Evolutionary conservation across 2,329 filamentous ascomycete genomes (phyloP), one percentile per base, ranked within the genome.

Genomic region (Colletotrichum orchidophilum): DNA sequence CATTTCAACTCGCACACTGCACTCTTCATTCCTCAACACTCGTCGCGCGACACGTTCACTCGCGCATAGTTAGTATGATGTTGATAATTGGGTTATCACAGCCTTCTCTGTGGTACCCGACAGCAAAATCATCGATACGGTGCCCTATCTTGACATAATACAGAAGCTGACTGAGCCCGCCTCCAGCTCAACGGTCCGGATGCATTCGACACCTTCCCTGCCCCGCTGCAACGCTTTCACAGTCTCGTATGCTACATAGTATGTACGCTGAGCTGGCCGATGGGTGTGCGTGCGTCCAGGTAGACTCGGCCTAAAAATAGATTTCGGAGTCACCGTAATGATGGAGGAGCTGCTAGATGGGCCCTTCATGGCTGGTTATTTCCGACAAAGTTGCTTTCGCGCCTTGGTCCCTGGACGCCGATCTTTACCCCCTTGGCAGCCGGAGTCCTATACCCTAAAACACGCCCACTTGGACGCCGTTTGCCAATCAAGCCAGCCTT

Each of bases 291-390:
- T 61, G 18, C 21, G 21, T 21, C 66, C 35, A 55, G 58, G 39
- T 42, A 33, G 39, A 63, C 49, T 29, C 50, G n/a, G 50, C 18
- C 60, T n/a, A 13, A 2, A 58, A 54, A 68, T 63, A 58, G 42
- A 46, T 31, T 59, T 72, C 70, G 70, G 70, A 69, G 70, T 72
- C 70, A 72, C 70, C 70, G 70, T 72, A 60, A 71, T 71, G 68
- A 71, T 52, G 57, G 68, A 71, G 70, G 65, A 72, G 53, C 59
- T 60, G 33, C n/a, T 33, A 29, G 35, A 72, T 65, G 70, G 66
- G 46, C 42, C 21, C 67, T 46, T 35, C 66, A 49, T 71, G 64
- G 66, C 24, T 65, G 35, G 39, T 70, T 70, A 70, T 72, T 65
- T 70, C 65, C 70, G 66, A 27, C 49, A 54, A 9, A 61, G 33